phyloP scores from a whole-genome alignment of 768 basidiomycete species.

The Mycena venus region DNA sequence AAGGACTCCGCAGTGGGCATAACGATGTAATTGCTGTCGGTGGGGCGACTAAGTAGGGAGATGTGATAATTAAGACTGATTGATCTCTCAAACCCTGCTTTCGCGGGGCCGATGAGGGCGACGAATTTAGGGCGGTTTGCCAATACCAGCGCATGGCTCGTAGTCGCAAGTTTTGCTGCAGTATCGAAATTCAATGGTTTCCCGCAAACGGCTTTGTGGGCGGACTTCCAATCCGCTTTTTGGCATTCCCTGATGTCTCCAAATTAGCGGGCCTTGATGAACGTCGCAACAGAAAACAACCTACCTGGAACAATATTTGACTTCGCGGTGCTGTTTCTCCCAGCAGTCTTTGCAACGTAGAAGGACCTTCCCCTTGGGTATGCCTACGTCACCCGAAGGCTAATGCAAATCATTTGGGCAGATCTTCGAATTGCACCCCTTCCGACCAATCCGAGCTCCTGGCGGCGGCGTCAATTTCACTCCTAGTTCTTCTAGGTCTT shows the following conservation, averaged over 20 bases:
- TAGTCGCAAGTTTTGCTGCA: neutral
- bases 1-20: neutral
- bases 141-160: neutral
- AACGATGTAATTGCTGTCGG: neutral
- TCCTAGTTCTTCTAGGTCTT: neutral
- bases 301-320: slow-evolving; percentile 1
- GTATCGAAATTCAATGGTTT: slow-evolving; percentile 12
- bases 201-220: slow-evolving; percentile 17
- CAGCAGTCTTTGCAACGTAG: slow-evolving; percentile 5
- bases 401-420: slow-evolving; percentile 6
- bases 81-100: neutral
- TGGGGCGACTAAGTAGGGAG: neutral
- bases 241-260: neutral
- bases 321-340: neutral
- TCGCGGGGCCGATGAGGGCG: neutral
- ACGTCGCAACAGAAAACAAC: neutral
- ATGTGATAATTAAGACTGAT: neutral
- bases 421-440: neutral
- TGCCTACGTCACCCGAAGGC: neutral
- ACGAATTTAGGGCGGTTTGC: neutral
- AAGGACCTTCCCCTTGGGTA: neutral
- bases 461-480: neutral
- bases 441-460: neutral
- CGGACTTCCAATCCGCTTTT: slow-evolving; percentile 11
- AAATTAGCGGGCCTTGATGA: neutral